A percentile compares a stretch with the other conserved stretches of the same genome.
phyloP scores from a whole-genome alignment of 768 basidiomycete species.

The Artomyces pyxidatus region DNA sequence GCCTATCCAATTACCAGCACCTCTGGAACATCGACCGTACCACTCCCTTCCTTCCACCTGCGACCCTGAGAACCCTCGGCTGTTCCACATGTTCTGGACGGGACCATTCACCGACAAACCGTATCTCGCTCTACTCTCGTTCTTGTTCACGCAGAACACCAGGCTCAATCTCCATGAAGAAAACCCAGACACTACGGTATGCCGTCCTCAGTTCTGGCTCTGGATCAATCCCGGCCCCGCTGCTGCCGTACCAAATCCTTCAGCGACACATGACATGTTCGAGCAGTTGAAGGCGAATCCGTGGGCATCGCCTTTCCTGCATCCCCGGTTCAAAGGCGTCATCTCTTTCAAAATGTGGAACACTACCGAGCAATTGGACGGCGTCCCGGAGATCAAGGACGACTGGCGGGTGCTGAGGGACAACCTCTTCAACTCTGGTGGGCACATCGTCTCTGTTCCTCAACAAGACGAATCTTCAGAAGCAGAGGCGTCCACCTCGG shows the following conservation, averaged over 20 bases:
- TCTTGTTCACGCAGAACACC: slow-evolving; percentile 92
- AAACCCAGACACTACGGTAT: slow-evolving; percentile 44
- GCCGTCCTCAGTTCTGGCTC: slow-evolving; percentile 91
- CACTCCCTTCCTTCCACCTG: slow-evolving; percentile 56
- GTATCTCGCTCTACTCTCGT: slow-evolving; percentile 89
- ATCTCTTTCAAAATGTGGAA: slow-evolving; percentile 98
- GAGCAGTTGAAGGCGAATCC: slow-evolving; percentile 74
- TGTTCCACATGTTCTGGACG: slow-evolving; percentile 99
- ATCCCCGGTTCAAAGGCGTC: slow-evolving; percentile 84
- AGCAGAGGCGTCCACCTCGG: slow-evolving; percentile 27
- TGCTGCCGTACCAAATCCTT: slow-evolving; percentile 78
- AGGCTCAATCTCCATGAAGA: slow-evolving; percentile 61
- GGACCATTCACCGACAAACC: slow-evolving; percentile 99
- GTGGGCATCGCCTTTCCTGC: slow-evolving; percentile 93
- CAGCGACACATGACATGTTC: slow-evolving; percentile 77
- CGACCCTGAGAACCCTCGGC: slow-evolving; percentile 74
- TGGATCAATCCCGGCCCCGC: slow-evolving; percentile 99
- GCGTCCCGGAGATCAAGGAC: slow-evolving; percentile 78
- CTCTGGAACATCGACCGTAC: slow-evolving; percentile 47
- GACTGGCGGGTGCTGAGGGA: slow-evolving; percentile 79
- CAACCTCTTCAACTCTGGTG: slow-evolving; percentile 84
- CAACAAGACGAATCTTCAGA: slow-evolving; percentile 27
- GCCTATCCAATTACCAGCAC: slow-evolving; percentile 39
- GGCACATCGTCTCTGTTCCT: slow-evolving; percentile 62
- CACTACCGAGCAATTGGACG: slow-evolving; percentile 93